Evolutionary conservation across 352 stramenopile species (phyloP).

Genomic region (Elongisporangium undulatum): DNA sequence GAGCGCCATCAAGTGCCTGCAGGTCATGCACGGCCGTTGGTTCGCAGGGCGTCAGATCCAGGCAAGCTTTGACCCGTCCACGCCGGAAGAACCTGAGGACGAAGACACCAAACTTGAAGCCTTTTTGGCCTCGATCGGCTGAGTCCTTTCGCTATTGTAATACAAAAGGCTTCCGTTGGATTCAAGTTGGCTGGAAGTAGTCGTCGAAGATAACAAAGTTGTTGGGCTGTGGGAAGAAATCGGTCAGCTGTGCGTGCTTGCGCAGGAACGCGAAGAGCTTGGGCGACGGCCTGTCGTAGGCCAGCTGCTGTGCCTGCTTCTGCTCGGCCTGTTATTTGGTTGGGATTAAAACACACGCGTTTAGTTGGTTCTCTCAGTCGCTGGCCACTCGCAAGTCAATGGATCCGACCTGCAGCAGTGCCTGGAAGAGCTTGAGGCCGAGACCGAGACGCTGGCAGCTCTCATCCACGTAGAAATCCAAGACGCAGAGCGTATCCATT

Average conservation of each 20-base stretch:
- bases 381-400: neutral
- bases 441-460: constrained; percentile 51
- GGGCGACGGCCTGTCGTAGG: constrained; percentile 77
- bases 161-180: neutral
- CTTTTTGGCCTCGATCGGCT: constrained; percentile 71
- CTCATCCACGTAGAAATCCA: constrained; percentile 77
- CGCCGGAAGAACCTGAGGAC: constrained; percentile 49
- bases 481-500: constrained; percentile 67
- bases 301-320: constrained; percentile 19
- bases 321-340: constrained; percentile 1
- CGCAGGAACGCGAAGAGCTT: constrained; percentile 75
- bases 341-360: neutral
- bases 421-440: constrained; percentile 57
- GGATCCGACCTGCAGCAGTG: constrained; percentile 34
- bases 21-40: constrained; percentile 74
- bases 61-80: constrained; percentile 55
- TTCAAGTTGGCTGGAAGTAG: constrained; percentile 37
- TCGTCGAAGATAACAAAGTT: constrained; percentile 82
- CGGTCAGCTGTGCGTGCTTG: constrained; percentile 54
- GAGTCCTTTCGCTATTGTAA: constrained; percentile 3
- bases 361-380: neutral
- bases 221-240: constrained; percentile 69
- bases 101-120: constrained; percentile 69
- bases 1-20: constrained; percentile 64
- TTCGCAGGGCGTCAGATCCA: constrained; percentile 71